Evolutionary conservation across 139 green algal species (phyloP).

Genomic region (Limnomonas spitsbergensis): DNA sequence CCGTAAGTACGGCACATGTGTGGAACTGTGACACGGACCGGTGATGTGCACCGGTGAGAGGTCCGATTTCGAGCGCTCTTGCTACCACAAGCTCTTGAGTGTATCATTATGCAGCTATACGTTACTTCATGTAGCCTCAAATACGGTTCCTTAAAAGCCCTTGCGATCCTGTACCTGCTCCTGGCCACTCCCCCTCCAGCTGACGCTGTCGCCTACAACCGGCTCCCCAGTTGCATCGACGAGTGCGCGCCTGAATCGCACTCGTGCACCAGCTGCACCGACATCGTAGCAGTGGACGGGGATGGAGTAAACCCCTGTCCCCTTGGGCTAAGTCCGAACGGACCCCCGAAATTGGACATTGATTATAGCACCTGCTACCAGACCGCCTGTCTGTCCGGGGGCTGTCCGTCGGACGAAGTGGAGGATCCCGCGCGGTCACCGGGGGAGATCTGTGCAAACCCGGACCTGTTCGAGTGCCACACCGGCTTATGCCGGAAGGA

Average conservation of each 20-base stretch:
- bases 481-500: not conserved
- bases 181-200: too few species aligned
- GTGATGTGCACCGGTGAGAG: too few species aligned
- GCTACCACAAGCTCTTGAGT: too few species aligned
- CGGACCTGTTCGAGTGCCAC: not conserved
- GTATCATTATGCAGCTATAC: too few species aligned
- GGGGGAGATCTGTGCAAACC: not conserved
- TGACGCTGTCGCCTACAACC: too few species aligned
- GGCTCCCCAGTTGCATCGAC: not conserved
- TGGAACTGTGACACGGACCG: too few species aligned
- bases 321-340: not conserved
- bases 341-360: not conserved
- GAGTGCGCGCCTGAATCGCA: not conserved
- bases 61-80: too few species aligned
- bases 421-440: not conserved
- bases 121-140: too few species aligned
- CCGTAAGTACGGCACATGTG: too few species aligned
- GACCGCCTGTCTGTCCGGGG: not conserved
- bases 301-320: not conserved
- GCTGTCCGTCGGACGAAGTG: not conserved
- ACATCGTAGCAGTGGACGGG: not conserved
- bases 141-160: too few species aligned
- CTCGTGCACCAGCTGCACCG: not conserved
- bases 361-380: not conserved
- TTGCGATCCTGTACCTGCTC: too few species aligned